Conservation (phyloP, 1,139 yeast species). For the Debaryomyces singareniensis region DNA sequence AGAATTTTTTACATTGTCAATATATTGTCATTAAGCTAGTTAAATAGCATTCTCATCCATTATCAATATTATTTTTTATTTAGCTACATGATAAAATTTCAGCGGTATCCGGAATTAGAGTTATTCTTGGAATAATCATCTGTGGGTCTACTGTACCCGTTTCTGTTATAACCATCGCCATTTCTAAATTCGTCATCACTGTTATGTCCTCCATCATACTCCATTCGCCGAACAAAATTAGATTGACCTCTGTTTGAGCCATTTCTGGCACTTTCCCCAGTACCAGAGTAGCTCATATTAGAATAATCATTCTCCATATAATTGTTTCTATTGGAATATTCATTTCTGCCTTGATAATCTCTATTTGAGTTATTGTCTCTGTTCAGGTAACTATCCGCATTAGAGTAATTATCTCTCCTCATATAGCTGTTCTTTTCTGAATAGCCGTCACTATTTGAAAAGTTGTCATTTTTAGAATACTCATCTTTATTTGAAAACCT, state of each 20-base stretch:
- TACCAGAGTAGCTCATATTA: constrained; percentile 7
- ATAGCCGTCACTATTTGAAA: too few relatives aligned
- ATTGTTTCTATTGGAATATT: constrained; percentile 6
- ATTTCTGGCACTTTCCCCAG: constrained; percentile 7
- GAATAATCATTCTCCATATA: constrained; percentile 4
- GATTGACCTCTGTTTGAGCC: constrained; percentile 7
- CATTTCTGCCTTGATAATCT: constrained; percentile 8
- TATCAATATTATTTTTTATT: too few relatives aligned
- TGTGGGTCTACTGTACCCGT: too few relatives aligned
- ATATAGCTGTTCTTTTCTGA: constrained; percentile 11
- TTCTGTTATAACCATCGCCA: constrained; percentile 11
- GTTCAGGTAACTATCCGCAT: constrained; percentile 8
- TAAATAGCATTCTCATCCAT: too few relatives aligned
- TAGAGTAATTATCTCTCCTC: constrained; percentile 8
- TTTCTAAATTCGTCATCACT: constrained; percentile 14
- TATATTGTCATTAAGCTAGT: too few relatives aligned
- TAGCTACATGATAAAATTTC: too few relatives aligned
- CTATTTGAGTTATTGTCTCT: constrained; percentile 10
- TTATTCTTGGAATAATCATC: too few relatives aligned
- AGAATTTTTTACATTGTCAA: too few relatives aligned
- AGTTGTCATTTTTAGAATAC: too few relatives aligned
- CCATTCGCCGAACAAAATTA: constrained; percentile 8
- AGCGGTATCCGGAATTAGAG: too few relatives aligned
- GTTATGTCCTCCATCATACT: constrained; percentile 6
- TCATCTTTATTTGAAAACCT: too few relatives aligned